Evolutionary conservation across 495 filamentous ascomycete genomes (phyloP), one percentile per base, ranked within the genome.

Genomic region (Neurospora sp.): DNA sequence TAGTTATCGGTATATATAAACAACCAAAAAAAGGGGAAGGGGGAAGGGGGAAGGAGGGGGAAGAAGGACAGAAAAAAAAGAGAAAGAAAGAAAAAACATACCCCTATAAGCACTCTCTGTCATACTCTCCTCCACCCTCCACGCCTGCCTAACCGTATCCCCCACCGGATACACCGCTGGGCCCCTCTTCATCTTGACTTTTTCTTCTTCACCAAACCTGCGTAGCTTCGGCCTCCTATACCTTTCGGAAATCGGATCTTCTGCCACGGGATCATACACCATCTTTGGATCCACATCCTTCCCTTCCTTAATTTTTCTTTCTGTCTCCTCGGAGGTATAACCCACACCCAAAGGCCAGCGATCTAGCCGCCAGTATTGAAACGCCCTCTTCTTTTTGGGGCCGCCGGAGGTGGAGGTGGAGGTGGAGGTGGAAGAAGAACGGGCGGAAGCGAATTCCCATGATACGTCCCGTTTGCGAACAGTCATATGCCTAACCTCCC

Each of bases 381-480:
- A 48, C n/a, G 41, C 54, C 46, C 42, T 20, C 42, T 46, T n/a
- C n/a, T 39, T 39, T 12, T n/a, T n/a, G n/a, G n/a, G n/a, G n/a
- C n/a, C n/a, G n/a, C n/a, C n/a, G n/a, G n/a, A n/a, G n/a, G n/a
- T n/a, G n/a, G n/a, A n/a, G n/a, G n/a, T n/a, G n/a, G n/a, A n/a
- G n/a, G n/a, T n/a, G n/a, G n/a, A n/a, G n/a, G n/a, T n/a, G n/a
- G n/a, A n/a, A n/a, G n/a, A n/a, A n/a, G n/a, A n/a, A n/a, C n/a
- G n/a, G n/a, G n/a, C n/a, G n/a, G n/a, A 31, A 66, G 54, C 27
- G 18, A 66, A 66, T 14, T 37, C 23, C 14, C 72, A 46, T 1
- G 76, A 77, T 73, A 75, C 80, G 44, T 80, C 75, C 80, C 80
- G 77, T 66, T 73, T 71, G 14, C 75, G 18, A 40, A 76, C 78